These are phyloP conservation scores for Paraphoma chrysanthemicola DNA, from an alignment of 2,329 filamentous ascomycete species.

Conservation along the genomic window DNA sequence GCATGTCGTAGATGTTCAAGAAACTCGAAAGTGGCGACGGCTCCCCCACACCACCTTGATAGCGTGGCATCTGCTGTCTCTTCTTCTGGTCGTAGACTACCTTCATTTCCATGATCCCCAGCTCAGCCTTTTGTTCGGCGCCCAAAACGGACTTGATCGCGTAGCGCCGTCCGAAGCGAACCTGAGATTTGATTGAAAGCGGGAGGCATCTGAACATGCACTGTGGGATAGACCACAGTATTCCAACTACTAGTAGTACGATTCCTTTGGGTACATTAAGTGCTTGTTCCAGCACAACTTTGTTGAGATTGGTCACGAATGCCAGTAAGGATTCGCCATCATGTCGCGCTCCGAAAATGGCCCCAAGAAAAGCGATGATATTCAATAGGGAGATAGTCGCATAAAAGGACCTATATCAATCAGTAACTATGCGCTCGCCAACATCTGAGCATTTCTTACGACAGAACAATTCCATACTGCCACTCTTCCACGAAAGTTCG, in stretches of 20 bases:
- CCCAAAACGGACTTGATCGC: constrained; percentile 21
- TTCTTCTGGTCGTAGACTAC: background rate
- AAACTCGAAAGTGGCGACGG: constrained; percentile 28
- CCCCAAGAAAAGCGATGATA: constrained; percentile 10
- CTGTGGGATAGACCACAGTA: constrained; percentile 14
- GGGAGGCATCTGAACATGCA: constrained; percentile 28
- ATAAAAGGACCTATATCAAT: constrained; percentile 14
- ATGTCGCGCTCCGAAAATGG: background rate
- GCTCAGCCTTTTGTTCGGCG: constrained; percentile 15
- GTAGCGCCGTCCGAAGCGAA: constrained; percentile 24
- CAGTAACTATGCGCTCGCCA: background rate
- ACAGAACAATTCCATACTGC: constrained; percentile 26
- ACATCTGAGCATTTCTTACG: constrained; percentile 10
- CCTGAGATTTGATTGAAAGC: constrained; percentile 14
- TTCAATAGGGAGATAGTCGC: constrained; percentile 18
- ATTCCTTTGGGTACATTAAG: constrained; percentile 3
- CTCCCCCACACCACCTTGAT: constrained; percentile 4
- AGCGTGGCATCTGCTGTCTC: constrained; percentile 1
- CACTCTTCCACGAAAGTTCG: constrained; percentile 28
- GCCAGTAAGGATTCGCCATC: constrained; percentile 1
- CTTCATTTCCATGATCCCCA: constrained; percentile 14
- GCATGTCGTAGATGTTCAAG: constrained; percentile 38
- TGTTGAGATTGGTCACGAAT: background rate
- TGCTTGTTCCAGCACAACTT: background rate
- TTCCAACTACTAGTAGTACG: background rate